phyloP scores from a whole-genome alignment of 2,329 filamentous ascomycete genomes.

The Trichoderma polysporum region DNA sequence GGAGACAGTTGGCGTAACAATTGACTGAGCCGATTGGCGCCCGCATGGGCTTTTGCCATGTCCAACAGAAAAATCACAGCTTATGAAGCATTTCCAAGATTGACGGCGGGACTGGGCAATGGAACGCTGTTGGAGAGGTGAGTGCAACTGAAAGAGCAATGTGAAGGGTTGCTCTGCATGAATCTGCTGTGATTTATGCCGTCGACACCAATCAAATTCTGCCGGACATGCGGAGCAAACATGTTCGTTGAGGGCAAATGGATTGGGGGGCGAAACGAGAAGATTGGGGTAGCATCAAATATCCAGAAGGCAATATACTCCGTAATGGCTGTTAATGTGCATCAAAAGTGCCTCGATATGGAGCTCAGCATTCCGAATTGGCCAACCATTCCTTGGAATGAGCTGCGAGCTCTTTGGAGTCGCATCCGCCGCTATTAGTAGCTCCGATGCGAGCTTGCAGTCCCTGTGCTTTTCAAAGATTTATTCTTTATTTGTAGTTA shows the following conservation, averaged over 20 bases:
- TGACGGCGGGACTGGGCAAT: constrained; percentile 2
- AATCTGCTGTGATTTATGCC: no score
- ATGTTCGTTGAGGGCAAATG: background rate
- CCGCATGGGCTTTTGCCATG: background rate
- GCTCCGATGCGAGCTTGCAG: background rate
- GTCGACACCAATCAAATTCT: background rate
- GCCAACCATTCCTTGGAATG: background rate
- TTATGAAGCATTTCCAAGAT: background rate
- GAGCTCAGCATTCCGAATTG: background rate
- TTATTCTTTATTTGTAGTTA: background rate
- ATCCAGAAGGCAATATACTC: background rate
- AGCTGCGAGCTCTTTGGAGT: background rate
- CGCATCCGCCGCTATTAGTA: background rate
- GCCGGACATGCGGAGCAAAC: background rate
- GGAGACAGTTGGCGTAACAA: background rate
- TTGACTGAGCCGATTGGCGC: background rate
- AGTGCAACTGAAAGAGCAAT: background rate
- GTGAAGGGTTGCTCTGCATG: background rate
- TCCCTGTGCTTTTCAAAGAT: background rate
- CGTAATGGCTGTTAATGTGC: background rate
- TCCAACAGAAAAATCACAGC: background rate
- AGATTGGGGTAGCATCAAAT: background rate
- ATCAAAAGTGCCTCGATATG: constrained; percentile 8
- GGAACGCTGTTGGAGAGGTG: background rate
- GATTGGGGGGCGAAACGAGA: background rate